Evolutionary conservation across 2,329 filamentous ascomycete genomes (phyloP).

Genomic region (Huntiella savannae): DNA sequence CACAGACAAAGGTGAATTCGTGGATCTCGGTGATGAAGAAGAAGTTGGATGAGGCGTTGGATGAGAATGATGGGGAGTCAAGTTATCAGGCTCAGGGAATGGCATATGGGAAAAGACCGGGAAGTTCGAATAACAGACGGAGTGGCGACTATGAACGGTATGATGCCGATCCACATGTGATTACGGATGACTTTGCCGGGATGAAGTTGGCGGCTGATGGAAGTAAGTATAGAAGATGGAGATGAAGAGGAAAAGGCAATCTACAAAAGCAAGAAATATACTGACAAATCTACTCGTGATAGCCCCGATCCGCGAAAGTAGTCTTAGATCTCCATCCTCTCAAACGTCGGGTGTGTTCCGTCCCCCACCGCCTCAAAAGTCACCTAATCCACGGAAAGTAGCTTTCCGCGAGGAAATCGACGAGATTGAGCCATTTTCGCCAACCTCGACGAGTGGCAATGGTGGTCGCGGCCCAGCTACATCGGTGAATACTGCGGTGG

Average conservation of each 20-base stretch:
- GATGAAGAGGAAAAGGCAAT: background rate
- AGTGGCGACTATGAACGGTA: conserved; percentile 84
- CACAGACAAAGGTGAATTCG: conserved; percentile 76
- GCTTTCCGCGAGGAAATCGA: conserved; percentile 47
- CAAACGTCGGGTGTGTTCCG: conserved; percentile 64
- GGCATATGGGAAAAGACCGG: conserved; percentile 27
- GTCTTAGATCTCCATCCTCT: conserved; percentile 36
- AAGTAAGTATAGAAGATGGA: conserved; percentile 26
- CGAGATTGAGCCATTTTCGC: conserved; percentile 40
- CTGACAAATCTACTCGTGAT: conserved; percentile 14
- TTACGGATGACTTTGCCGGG: conserved; percentile 73
- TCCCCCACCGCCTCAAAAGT: conserved; percentile 34
- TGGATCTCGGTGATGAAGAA: conserved; percentile 90
- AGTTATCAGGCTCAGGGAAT: conserved; percentile 4
- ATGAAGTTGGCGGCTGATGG: conserved; percentile 45
- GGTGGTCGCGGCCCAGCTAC: background rate
- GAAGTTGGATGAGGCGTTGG: conserved; percentile 77
- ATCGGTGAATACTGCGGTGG: conserved; percentile 19
- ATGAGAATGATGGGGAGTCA: conserved; percentile 29
- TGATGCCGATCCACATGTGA: conserved; percentile 78
- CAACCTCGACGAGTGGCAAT: background rate
- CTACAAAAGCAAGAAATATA: conserved; percentile 10
- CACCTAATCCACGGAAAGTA: conserved; percentile 34
- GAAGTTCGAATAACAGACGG: conserved; percentile 41
- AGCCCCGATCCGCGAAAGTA: conserved; percentile 33